Percentiles rank a stretch among this genome's conserved stretches.
Conservation (phyloP, 352 stramenopile genomes). For the Thraustotheca clavata region DNA sequence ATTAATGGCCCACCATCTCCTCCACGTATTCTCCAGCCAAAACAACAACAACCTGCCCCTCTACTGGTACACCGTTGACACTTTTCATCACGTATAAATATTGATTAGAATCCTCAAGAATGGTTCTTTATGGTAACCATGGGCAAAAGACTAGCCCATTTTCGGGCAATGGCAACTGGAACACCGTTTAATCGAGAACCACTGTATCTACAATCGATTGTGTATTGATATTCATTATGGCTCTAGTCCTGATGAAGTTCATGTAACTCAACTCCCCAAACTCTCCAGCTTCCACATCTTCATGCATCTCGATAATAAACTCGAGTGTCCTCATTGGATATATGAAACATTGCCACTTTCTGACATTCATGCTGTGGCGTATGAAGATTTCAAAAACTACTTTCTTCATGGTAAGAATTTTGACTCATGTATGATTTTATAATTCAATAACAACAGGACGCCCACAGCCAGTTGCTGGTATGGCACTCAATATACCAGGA, state of each 20-base stretch:
- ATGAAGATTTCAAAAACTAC: slow-evolving; percentile 58
- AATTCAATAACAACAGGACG: no score
- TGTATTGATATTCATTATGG: slow-evolving; percentile 2
- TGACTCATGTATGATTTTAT: no score
- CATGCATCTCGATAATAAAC: slow-evolving; percentile 42
- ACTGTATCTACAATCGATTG: slow-evolving; percentile 14
- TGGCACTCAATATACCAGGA: slow-evolving; percentile 49
- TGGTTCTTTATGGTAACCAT: slow-evolving; percentile 1
- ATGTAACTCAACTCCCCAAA: slow-evolving; percentile 53
- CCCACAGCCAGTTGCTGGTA: slow-evolving; percentile 29
- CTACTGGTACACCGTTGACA: not conserved
- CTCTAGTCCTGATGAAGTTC: slow-evolving; percentile 45
- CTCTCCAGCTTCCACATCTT: slow-evolving; percentile 53
- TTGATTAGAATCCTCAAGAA: no score
- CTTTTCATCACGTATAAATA: not conserved
- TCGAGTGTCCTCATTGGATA: slow-evolving; percentile 38
- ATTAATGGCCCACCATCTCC: slow-evolving; percentile 1
- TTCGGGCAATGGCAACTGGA: slow-evolving; percentile 28
- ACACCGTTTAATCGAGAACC: slow-evolving; percentile 23
- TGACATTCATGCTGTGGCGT: slow-evolving; percentile 40
- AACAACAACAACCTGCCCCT: not conserved
- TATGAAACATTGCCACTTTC: slow-evolving; percentile 59
- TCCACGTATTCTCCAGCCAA: not conserved
- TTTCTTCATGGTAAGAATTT: slow-evolving; percentile 40
- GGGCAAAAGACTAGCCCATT: slow-evolving; percentile 15